Evolutionary conservation across 2,329 filamentous ascomycete species (phyloP), one percentile per base, ranked within the genome.

Genomic region (Fusarium coffeatum): DNA sequence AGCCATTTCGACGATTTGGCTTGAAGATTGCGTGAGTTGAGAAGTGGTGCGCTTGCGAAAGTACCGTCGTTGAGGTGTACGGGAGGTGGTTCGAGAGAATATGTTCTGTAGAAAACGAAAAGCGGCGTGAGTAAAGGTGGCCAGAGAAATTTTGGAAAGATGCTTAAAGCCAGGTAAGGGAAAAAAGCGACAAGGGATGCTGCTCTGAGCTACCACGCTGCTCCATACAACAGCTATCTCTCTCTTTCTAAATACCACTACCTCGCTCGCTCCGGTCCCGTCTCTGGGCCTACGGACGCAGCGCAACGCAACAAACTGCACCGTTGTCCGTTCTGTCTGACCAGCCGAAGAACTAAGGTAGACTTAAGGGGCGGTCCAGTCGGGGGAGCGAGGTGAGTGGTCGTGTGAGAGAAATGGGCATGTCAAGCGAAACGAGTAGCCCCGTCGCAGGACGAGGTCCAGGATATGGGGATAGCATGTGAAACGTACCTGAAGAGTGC

Each of bases 1-100:
- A 47, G 72, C 70, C 72, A 74, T 74, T 59, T 73, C 54, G 69
- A 69, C 47, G 58, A 40, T 85, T 73, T 62, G 50, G 46, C 34
- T 53, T 46, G 18, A 60, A 63, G 49, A 63, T 47, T 64, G 12
- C 27, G 60, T 51, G 8, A 30, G 56, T 51, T 41, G 55, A n/a
- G 46, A 55, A 58, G 55, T 50, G 48, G 43, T 72, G 50, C 51
- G 43, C 59, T 71, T 46, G 68, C 64, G 43, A 46, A 53, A 53
- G 51, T 46, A 56, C 51, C 49, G 59, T 66, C 48, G 55, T 34
- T 45, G 25, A 41, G 46, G 48, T 66, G 22, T 43, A 41, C 59
- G 41, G 46, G 59, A 64, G 59, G 47, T 57, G 47, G 66, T 54
- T 70, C 61, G 51, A 45, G 53, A 66, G 59, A 60, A 60, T 48